Percentiles rank a stretch among this genome's conserved stretches.
These are phyloP conservation scores for Leccinum truebloodii DNA, from an alignment of 768 basidiomycete species.

Conservation along the genomic window DNA sequence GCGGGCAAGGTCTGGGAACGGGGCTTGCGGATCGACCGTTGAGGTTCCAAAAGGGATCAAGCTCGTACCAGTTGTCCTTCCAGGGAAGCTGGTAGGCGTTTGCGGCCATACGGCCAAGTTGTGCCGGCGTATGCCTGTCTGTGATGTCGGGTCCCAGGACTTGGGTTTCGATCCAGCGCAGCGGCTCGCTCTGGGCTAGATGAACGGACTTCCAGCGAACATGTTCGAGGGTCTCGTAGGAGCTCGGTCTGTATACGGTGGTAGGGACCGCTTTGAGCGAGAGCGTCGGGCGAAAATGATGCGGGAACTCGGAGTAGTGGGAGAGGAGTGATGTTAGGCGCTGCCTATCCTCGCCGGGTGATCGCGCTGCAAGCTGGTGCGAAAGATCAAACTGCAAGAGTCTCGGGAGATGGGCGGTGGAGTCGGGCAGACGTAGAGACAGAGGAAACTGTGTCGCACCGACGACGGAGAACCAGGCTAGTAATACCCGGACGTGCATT, in stretches of 20 bases:
- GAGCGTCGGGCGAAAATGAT: constrained; percentile 9
- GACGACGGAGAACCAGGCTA: constrained; percentile 1
- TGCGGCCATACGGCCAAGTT: constrained; percentile 84
- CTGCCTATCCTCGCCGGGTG: constrained; percentile 6
- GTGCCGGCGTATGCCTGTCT: constrained; percentile 75
- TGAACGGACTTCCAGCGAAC: constrained; percentile 55
- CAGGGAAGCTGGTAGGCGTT: constrained; percentile 85
- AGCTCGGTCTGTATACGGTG: constrained; percentile 60
- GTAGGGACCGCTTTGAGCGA: constrained; percentile 47
- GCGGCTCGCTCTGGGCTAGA: constrained; percentile 46
- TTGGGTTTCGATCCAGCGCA: constrained; percentile 69
- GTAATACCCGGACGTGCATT: constrained; percentile 7
- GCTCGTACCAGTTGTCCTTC: constrained; percentile 76
- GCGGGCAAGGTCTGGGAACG: constrained; percentile 57
- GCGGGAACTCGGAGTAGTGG: constrained; percentile 10
- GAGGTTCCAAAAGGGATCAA: constrained; percentile 71
- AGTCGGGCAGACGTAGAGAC: background rate
- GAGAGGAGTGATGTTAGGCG: constrained; percentile 5
- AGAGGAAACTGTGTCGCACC: constrained; percentile 3
- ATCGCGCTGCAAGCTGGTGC: constrained; percentile 9
- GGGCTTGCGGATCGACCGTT: constrained; percentile 36
- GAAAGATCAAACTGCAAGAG: constrained; percentile 27
- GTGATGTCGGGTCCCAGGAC: constrained; percentile 76
- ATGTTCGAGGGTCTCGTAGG: constrained; percentile 48
- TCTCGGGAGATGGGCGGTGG: background rate